These are phyloP conservation scores for Alternaria hordeiaustralica DNA, from an alignment of 2,329 filamentous ascomycete genomes.

Conservation along the genomic window DNA sequence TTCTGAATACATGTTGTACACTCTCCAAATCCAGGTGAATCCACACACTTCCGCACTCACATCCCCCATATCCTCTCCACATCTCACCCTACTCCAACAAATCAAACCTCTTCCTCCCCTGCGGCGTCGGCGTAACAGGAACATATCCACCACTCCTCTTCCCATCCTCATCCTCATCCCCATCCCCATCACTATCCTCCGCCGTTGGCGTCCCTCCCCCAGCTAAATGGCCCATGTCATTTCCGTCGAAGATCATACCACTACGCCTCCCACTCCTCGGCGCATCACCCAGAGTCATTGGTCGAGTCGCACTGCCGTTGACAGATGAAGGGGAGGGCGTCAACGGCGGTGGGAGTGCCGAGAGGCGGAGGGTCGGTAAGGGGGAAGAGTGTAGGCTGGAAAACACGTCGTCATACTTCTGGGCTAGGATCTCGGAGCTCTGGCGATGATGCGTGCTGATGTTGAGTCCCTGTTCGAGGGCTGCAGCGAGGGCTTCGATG, in stretches of 20 bases:
- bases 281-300: background rate
- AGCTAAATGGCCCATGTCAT: background rate
- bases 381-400: background rate
- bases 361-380: background rate
- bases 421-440: background rate
- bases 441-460: background rate
- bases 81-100: background rate
- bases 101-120: background rate
- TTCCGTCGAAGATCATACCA: conserved; percentile 3
- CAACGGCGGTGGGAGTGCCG: background rate
- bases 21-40: background rate
- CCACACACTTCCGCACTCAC: background rate
- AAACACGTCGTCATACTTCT: conserved; percentile 18
- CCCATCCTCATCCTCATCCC: background rate
- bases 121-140: background rate
- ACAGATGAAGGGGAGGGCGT: background rate
- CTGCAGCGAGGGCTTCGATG: background rate
- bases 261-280: background rate
- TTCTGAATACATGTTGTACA: background rate
- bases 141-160: background rate
- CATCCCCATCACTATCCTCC: background rate
- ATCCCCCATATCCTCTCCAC: background rate
- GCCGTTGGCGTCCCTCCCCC: background rate
- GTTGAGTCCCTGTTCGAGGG: background rate
- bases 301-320: background rate